A percentile compares a stretch with the other conserved stretches of the same genome.
These are phyloP conservation scores for Termitomyces titanicus DNA, from an alignment of 768 basidiomycete species.

Conservation along the genomic window DNA sequence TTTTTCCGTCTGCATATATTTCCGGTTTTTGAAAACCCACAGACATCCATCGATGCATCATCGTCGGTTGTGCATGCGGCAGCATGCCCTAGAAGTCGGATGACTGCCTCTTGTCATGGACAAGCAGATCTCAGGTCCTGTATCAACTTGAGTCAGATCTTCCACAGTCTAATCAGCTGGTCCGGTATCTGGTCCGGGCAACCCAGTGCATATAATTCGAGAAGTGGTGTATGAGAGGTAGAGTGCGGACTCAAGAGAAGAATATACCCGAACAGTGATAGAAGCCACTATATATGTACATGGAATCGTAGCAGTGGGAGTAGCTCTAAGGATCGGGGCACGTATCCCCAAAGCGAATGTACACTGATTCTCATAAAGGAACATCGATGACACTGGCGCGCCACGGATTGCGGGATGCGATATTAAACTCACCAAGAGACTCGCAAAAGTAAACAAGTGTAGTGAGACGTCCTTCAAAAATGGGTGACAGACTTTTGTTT, in stretches of 20 bases:
- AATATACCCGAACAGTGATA: background rate
- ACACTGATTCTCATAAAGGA: background rate
- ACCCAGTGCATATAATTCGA: background rate
- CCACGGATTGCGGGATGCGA: background rate
- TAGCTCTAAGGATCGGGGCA: background rate
- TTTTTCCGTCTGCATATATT: background rate
- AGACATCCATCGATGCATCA: no score
- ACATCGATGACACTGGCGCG: background rate
- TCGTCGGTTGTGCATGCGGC: no score
- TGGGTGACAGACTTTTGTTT: no score
- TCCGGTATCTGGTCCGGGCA: background rate
- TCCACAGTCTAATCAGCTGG: background rate
- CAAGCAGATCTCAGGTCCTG: background rate
- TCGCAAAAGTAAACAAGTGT: no score
- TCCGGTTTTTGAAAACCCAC: background rate
- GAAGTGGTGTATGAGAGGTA: background rate
- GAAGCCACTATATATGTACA: background rate
- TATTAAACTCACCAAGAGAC: background rate
- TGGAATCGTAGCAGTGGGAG: background rate
- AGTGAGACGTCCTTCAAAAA: background rate
- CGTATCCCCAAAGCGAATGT: background rate
- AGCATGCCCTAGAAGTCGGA: background rate
- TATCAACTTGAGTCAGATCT: background rate
- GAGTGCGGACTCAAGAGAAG: background rate
- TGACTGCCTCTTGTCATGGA: background rate